A percentile compares a stretch with the other conserved stretches of the same genome.
These are phyloP conservation scores for Alliaria petiolata DNA, from an alignment of 345 rosid species.

Conservation along the genomic window DNA sequence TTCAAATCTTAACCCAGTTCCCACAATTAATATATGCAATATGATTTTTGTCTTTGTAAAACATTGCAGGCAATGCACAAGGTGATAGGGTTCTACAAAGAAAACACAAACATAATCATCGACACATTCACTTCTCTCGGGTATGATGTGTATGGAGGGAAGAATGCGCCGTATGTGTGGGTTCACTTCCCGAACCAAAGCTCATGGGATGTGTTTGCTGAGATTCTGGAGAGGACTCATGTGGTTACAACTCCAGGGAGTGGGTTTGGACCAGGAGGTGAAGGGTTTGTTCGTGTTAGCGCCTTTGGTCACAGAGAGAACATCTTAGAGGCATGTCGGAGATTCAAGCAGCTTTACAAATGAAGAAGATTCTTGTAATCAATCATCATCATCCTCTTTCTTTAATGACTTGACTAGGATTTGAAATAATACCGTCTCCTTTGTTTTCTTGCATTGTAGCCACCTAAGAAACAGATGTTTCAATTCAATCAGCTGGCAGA, in stretches of 20 bases:
- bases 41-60: neutral
- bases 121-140: constrained; percentile 83
- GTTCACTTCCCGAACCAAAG: constrained; percentile 90
- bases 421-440: neutral
- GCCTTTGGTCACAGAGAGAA: constrained; percentile 93
- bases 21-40: neutral
- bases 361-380: constrained; percentile 39
- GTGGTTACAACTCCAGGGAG: constrained; percentile 91
- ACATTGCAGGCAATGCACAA: constrained; percentile 66
- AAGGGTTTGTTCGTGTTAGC: constrained; percentile 87
- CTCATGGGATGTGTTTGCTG: constrained; percentile 95
- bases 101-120: constrained; percentile 70
- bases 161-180: constrained; percentile 94
- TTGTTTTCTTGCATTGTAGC: constrained; percentile 15
- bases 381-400: neutral
- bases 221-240: constrained; percentile 88
- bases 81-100: constrained; percentile 91
- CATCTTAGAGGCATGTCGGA: constrained; percentile 80
- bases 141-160: constrained; percentile 83
- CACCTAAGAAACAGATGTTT: neutral
- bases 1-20: neutral
- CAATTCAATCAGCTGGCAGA: neutral
- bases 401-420: neutral
- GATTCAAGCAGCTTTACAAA: constrained; percentile 84
- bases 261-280: constrained; percentile 97